Base-by-base conservation (phyloP, 441 rosid genomes). In the Lepidium campestre region DNA sequence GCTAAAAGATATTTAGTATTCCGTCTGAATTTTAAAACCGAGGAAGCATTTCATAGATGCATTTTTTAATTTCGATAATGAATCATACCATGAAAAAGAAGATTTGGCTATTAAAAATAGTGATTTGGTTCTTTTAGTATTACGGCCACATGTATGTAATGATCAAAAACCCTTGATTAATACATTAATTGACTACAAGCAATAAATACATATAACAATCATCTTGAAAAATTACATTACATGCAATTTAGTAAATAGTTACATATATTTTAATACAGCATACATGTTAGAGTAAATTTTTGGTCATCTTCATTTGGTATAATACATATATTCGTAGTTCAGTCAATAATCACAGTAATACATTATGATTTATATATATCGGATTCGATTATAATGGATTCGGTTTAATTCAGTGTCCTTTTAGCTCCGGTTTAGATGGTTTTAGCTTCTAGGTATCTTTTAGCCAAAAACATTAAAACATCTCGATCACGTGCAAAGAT, bases 401-500 rank as follows among this genome's bases (percentile, higher is more conserved):
- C n/a, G n/a, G n/a, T n/a, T n/a, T n/a, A n/a, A n/a, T n/a, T n/a
- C n/a, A n/a, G n/a, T n/a, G n/a, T n/a, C n/a, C n/a, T n/a, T n/a
- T n/a, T n/a, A n/a, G n/a, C n/a, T n/a, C n/a, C n/a, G n/a, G n/a
- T n/a, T n/a, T n/a, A n/a, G n/a, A n/a, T n/a, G n/a, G n/a, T n/a
- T n/a, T n/a, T n/a, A n/a, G n/a, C n/a, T n/a, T n/a, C n/a, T n/a
- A n/a, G n/a, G n/a, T n/a, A n/a, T n/a, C n/a, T n/a, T n/a, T n/a
- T n/a, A n/a, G n/a, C n/a, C 46, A 36, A 36, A 36, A 27, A 31
- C 37, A 18, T 10, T 35, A 12, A n/a, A 57, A 56, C 46, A 57
- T 57, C 19, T 14, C 23, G 36, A 57, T 57, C 63, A 57, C 49
- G 63, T 57, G 63, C 48, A 40, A 40, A 40, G 48, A 57, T 57